Evolutionary conservation across 169 alveolate species (phyloP), one percentile per base, ranked within the genome.

Genomic region (Babesia gibsoni): DNA sequence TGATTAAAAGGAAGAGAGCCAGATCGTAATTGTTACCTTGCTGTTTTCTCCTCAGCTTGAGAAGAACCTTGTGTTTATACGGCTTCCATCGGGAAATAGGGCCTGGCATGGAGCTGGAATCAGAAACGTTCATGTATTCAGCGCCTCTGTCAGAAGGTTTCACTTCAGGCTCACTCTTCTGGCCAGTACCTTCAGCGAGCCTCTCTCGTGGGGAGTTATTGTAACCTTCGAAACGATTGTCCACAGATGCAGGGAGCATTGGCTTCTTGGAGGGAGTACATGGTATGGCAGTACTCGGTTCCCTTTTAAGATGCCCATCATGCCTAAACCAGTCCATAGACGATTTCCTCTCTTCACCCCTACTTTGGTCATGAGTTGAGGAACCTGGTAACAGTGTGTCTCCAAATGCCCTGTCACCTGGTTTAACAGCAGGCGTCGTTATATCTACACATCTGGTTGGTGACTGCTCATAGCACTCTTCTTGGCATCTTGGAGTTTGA

Each of bases 21-120:
- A 75, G 32, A 25, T 75, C 84, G 32, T 59, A 75, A 52, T 75
- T 75, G 72, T 75, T 66, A 18, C 45, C 46, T 29, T 16, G 36
- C 52, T 53, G 73, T 25, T 73, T 73, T 36, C 52, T 58, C 23
- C 83, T 57, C 52, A 73, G 46, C 48, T 30, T 73, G 39, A 73
- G 18, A 12, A 73, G 58, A 10, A 63, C 66, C 59, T 73, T 73
- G 59, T 73, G 83, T 14, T 58, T 54, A 23, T 53, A 57, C 16
- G 59, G 0, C 58, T 61, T 61, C 72, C 49, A 32, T 33, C 59
- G 37, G 72, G 10, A 41, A 18, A 58, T 20, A 10, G 9, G 23
- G 5, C 3, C 7, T 27, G 10, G 48, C n/a, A n/a, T n/a, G n/a
- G n/a, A n/a, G n/a, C n/a, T n/a, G n/a, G n/a, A n/a, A 6, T 4